Base-by-base conservation (phyloP, 257 asterid genomes). In the Solanum rostratum region DNA sequence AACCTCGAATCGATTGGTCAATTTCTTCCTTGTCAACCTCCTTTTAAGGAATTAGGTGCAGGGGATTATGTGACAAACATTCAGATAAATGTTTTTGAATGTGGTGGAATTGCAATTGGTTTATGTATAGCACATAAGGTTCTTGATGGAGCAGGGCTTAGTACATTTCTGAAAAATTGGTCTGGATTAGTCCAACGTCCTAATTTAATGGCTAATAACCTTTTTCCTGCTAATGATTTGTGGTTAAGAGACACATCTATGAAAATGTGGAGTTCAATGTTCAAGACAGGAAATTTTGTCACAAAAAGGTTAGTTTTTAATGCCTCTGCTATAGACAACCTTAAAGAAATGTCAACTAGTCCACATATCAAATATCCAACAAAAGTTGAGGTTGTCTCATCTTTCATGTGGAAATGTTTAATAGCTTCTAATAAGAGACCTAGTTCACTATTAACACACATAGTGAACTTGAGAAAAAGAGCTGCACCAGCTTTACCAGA, bases 71-170 rank as follows among this genome's bases (percentile, higher is more conserved):
- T 90, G 70, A 87, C 98, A 0, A 95, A 92, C 54, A 74, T 95
- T n/a, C 97, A 93, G 79, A 90, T 90, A 0, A 95, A 71, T 82
- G 63, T 81, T 8, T 93, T 93, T 43, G 88, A 89, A 60, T 95
- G 98, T 15, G 98, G 98, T 55, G 98, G 98, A 33, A 89, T 95
- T 18, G 92, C 97, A 8, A 85, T 95, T 46, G 97, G 95, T 2
- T 18, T 93, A 19, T 92, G 97, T 66, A 84, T 95, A 53, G 90
- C 97, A 1, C 97, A 95, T 39, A 91, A 84, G 82, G 81, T 92
- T 88, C 91, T 93, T 24, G 98, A 95, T 82, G 98, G 98, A 46
- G 63, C 89, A 65, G 93, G 91, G 6, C 84, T 93, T 33, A 85
- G 92, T 84, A 85, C 85, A 30, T 95, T 95, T 66, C 63, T 92